A percentile compares a stretch with the other conserved stretches of the same genome.
These are phyloP conservation scores for Tuber aestivum DNA, from an alignment of 495 filamentous ascomycete genomes.

Conservation along the genomic window DNA sequence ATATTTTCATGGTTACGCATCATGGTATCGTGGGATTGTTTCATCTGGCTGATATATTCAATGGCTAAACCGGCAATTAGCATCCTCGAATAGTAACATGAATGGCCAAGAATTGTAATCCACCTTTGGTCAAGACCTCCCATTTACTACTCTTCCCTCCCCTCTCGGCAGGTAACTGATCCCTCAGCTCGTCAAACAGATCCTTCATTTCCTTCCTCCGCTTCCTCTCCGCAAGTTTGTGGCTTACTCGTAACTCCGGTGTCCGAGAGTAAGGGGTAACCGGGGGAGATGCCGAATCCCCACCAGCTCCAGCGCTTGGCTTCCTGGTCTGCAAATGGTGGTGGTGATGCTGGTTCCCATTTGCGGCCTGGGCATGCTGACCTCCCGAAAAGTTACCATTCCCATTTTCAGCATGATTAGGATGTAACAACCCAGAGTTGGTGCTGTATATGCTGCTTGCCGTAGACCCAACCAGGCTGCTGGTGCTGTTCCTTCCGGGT, in stretches of 20 bases:
- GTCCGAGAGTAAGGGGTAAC: conserved; percentile 77
- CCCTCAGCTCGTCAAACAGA: conserved; percentile 79
- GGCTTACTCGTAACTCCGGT: conserved; percentile 87
- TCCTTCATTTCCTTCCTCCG: conserved; percentile 97
- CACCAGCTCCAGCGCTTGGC: conserved; percentile 27
- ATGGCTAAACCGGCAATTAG: conserved; percentile 35
- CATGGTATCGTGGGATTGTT: conserved; percentile 29
- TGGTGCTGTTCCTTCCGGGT: conserved; percentile 35
- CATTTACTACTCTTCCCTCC: conserved; percentile 97
- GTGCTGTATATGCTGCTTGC: conserved; percentile 41
- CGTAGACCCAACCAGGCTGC: conserved; percentile 34
- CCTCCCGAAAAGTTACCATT: conserved; percentile 20
- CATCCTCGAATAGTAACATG: conserved; percentile 6
- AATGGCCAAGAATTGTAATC: conserved; percentile 16
- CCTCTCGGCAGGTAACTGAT: conserved; percentile 74
- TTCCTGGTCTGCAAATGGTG: conserved; percentile 36
- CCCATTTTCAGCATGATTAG: conserved; percentile 28
- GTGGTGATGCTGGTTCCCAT: conserved; percentile 34
- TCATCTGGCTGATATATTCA: conserved; percentile 40
- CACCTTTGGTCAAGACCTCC: conserved; percentile 96
- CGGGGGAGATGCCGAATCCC: conserved; percentile 28
- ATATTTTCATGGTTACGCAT: conserved; percentile 32
- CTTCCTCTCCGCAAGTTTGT: conserved; percentile 94
- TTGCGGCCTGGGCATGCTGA: conserved; percentile 26
- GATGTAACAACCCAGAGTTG: conserved; percentile 28